Percentiles rank a stretch among this genome's conserved stretches.
Conservation (phyloP, 2,329 filamentous ascomycete genomes). For the Apiospora sp. region DNA sequence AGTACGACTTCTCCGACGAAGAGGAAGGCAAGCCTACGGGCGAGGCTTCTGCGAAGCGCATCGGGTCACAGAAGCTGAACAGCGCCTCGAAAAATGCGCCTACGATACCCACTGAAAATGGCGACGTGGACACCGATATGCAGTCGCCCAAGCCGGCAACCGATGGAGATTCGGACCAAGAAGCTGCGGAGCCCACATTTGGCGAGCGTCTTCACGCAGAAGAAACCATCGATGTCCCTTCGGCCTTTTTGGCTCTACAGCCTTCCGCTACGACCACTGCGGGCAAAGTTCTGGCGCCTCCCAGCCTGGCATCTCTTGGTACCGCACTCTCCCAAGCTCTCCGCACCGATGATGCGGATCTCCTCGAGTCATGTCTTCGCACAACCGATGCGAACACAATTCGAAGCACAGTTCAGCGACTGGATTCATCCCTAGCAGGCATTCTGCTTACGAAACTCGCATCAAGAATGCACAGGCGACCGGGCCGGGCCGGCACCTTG, state of each 20-base stretch:
- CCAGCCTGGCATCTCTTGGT: slow-evolving; percentile 81
- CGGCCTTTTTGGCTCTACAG: slow-evolving; percentile 58
- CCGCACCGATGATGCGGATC: slow-evolving; percentile 86
- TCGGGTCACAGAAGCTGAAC: slow-evolving; percentile 28
- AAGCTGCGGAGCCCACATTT: slow-evolving; percentile 73
- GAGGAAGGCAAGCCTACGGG: slow-evolving; percentile 42
- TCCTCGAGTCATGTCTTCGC: slow-evolving; percentile 92
- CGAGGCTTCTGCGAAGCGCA: slow-evolving; percentile 24
- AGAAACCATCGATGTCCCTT: slow-evolving; percentile 79
- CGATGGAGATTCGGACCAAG: slow-evolving; percentile 54
- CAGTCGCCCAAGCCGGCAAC: slow-evolving; percentile 38
- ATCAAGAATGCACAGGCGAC: slow-evolving; percentile 84
- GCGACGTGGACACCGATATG: slow-evolving; percentile 41
- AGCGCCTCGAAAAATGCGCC: slow-evolving; percentile 32
- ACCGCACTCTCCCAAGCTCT: slow-evolving; percentile 95
- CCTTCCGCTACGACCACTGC: slow-evolving; percentile 51
- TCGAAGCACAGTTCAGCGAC: slow-evolving; percentile 86
- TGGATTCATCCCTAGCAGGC: slow-evolving; percentile 85
- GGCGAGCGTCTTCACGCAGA: slow-evolving; percentile 82
- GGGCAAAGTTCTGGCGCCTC: slow-evolving; percentile 62
- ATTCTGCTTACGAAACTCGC: slow-evolving; percentile 83
- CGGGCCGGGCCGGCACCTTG: slow-evolving; percentile 87
- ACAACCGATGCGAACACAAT: slow-evolving; percentile 80
- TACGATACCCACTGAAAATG: slow-evolving; percentile 36
- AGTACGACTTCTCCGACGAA: slow-evolving; percentile 54